Evolutionary conservation across 768 basidiomycete species (phyloP).

Genomic region (Mycena rosella): DNA sequence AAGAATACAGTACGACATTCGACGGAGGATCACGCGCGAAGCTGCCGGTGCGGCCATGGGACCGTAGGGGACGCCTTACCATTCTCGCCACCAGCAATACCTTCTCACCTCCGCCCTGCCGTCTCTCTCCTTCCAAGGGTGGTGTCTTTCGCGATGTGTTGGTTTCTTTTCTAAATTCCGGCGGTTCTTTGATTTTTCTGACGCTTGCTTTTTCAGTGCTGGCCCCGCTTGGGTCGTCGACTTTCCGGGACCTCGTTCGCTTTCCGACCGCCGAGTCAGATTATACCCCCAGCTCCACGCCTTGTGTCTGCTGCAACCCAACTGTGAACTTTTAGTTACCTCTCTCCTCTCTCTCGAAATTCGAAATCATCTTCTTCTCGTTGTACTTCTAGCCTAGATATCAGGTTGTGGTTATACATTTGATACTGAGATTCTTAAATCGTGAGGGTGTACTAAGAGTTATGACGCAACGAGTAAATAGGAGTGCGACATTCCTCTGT

Average conservation of each 20-base stretch:
- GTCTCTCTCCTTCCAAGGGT: not conserved
- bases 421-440: too few species aligned
- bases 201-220: not conserved
- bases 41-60: too few species aligned
- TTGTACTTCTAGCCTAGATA: not conserved
- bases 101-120: not conserved
- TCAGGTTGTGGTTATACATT: not conserved
- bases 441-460: too few species aligned
- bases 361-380: too few species aligned
- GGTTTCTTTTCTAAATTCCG: not conserved
- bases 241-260: not conserved
- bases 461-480: too few species aligned
- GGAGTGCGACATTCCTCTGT: too few species aligned
- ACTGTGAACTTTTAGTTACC: not conserved
- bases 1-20: too few species aligned
- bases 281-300: not conserved
- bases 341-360: not conserved
- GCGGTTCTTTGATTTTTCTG: not conserved
- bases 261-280: too few species aligned
- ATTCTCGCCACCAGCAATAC: conserved; percentile 3
- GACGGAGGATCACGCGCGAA: too few species aligned
- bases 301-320: not conserved
- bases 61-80: conserved; percentile 9
- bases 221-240: conserved; percentile 11
- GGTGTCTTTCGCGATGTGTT: conserved; percentile 9